Conservation (phyloP, 2,329 filamentous ascomycete genomes). For the Fusarium sp. region DNA sequence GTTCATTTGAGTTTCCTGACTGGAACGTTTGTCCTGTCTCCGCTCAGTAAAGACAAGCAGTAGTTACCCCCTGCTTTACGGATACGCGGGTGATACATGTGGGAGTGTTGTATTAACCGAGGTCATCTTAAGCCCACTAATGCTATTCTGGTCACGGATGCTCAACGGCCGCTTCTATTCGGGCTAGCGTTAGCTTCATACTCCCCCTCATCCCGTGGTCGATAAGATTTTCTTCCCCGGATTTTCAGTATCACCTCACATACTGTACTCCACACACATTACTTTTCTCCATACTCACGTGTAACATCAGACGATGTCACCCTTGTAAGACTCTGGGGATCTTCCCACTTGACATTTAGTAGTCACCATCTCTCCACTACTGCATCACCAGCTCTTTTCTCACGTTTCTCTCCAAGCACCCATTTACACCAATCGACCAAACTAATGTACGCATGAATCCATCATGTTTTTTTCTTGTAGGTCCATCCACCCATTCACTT, state of each 20-base stretch:
- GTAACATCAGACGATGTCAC: not conserved
- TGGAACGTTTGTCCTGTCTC: too few species aligned
- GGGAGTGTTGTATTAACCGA: not conserved
- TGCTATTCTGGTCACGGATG: not conserved
- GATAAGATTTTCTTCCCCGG: not conserved
- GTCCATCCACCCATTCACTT: not conserved
- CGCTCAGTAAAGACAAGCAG: too few species aligned
- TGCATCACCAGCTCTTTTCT: too few species aligned
- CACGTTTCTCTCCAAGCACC: not conserved
- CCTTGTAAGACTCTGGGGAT: not conserved
- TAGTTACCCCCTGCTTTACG: too few species aligned
- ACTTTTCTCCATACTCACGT: too few species aligned
- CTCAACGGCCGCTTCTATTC: not conserved
- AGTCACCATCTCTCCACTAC: not conserved
- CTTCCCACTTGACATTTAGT: not conserved
- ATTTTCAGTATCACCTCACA: not conserved
- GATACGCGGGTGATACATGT: not conserved
- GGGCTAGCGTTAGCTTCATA: not conserved
- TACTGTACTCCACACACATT: too few species aligned
- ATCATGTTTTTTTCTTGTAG: conserved; percentile 6
- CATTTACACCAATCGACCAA: too few species aligned
- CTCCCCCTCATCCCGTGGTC: not conserved
- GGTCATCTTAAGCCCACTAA: not conserved
- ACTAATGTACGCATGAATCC: not conserved
- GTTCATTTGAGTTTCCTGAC: too few species aligned